These are phyloP conservation scores for Hypoxylon sp. DNA, from an alignment of 2,329 filamentous ascomycete species.

Conservation along the genomic window DNA sequence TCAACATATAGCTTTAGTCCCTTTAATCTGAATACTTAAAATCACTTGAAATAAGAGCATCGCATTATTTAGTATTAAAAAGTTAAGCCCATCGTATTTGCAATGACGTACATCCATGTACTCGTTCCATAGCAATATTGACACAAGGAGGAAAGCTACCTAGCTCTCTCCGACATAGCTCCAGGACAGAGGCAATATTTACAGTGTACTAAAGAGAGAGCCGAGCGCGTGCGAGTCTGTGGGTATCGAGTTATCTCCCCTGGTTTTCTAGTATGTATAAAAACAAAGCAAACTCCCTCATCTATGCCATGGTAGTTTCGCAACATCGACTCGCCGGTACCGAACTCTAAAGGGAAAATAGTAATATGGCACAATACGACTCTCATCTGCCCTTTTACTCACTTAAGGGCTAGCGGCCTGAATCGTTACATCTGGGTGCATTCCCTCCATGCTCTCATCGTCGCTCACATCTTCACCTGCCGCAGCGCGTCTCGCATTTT, in stretches of 20 bases:
- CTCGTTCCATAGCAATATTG: conserved; percentile 29
- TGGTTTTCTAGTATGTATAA: conserved; percentile 27
- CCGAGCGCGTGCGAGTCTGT: conserved; percentile 23
- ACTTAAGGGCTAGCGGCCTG: conserved; percentile 18
- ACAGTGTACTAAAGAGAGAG: conserved; percentile 20
- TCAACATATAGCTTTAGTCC: not conserved
- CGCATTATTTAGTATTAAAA: not conserved
- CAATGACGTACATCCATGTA: conserved; percentile 1
- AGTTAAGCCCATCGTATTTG: conserved; percentile 7
- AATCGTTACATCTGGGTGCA: conserved; percentile 31
- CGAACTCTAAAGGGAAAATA: conserved; percentile 13
- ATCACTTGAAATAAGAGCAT: not conserved
- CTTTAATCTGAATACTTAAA: not conserved
- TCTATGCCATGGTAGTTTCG: conserved; percentile 9
- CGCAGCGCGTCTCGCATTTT: conserved; percentile 65
- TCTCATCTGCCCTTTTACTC: not conserved
- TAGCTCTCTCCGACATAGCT: conserved; percentile 6
- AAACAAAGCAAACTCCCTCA: conserved; percentile 34
- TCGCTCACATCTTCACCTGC: conserved; percentile 63
- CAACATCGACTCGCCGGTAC: conserved; percentile 12
- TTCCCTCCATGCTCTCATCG: conserved; percentile 43
- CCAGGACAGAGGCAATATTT: conserved; percentile 25
- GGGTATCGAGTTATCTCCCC: conserved; percentile 40
- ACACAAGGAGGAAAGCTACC: conserved; percentile 20
- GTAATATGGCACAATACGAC: conserved; percentile 8